Percentiles rank a stretch among this genome's conserved stretches.
Evolutionary conservation across 805 yeast species (phyloP).

Genomic region (Wickerhamiella qilinensis): DNA sequence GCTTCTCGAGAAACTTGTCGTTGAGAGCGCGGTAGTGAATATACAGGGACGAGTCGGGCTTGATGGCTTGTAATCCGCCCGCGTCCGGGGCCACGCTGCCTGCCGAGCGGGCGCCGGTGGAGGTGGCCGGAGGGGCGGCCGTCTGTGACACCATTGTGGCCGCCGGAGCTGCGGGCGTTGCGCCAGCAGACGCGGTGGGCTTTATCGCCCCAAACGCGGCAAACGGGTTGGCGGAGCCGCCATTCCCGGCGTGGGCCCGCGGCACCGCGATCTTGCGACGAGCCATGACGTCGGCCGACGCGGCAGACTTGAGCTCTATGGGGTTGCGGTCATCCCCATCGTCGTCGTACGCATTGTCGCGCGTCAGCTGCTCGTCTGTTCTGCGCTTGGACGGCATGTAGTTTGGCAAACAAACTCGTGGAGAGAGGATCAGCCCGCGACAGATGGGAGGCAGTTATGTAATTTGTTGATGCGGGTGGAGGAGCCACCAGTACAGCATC

Average conservation of each 20-base stretch:
- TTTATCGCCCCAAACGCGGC: constrained; percentile 4
- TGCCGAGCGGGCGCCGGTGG: too few species aligned
- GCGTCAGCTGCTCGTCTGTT: not conserved
- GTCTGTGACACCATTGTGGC: not conserved
- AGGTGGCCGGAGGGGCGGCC: constrained; percentile 6
- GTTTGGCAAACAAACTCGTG: too few species aligned
- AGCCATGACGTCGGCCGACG: constrained; percentile 48
- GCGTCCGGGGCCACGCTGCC: too few species aligned
- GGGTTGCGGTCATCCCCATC: not conserved
- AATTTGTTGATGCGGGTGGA: too few species aligned
- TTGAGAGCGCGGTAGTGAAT: too few species aligned
- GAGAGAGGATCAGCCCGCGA: too few species aligned
- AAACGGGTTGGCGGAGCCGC: constrained; percentile 7
- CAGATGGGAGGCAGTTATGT: too few species aligned
- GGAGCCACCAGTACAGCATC: too few species aligned
- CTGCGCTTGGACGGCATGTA: not conserved
- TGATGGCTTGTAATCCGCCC: constrained; percentile 1
- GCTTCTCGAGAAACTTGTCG: constrained; percentile 4
- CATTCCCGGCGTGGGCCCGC: constrained; percentile 6
- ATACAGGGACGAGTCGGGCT: too few species aligned
- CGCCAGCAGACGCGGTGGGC: not conserved
- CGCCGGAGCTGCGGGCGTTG: constrained; percentile 1
- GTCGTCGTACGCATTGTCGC: not conserved
- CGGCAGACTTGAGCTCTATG: constrained; percentile 17
- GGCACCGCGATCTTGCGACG: constrained; percentile 47